Evolutionary conservation across 139 green algal genomes (phyloP), one percentile per base, ranked within the genome.

Genomic region (Pleodorina starrii): DNA sequence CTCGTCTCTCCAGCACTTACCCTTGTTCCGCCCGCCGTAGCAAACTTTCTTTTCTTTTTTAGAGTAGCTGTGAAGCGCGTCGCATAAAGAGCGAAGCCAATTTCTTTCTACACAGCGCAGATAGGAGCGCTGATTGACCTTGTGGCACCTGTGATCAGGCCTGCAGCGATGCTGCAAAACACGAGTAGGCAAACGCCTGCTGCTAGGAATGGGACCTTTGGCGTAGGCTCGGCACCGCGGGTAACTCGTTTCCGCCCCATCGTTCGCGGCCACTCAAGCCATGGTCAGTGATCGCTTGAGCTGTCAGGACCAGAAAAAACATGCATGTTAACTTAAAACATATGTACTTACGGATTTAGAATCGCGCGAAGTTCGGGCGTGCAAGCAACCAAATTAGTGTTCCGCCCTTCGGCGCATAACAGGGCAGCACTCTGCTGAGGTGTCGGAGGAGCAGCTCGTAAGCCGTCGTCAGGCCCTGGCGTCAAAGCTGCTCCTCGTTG

Each of bases 381-480:
- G 63, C 43, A 82, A 57, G 74, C 43, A 50, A 19, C 21, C 7
- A 59, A 27, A 29, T 35, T 19, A 36, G 27, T 66, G 46, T 43
- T 42, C 6, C 17, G 16, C 43, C 7, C 16, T 40, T 68, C 11
- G 46, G 54, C 14, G 76, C n/a, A 51, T 35, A 51, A 32, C 54
- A 73, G 54, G 38, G 19, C 38, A 40, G 12, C 57, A 73, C 9
- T 32, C 19, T 29, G 29, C 16, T 35, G 79, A 78, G 43, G 5
- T 44, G 19, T 25, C 43, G 14, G 44, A 74, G 16, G 82, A 79
- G 43, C 38, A 6, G 0, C 6, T 27, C 19, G 0, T 88, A 5
- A 72, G 25, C 35, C 83, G 83, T 19, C 83, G 83, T 32, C 46
- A 88, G 48, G 66, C 27, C 1, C 68, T 88, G 46, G 83, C 83